Evolutionary conservation across 768 basidiomycete species (phyloP).

Genomic region (Tricholoma terreum): DNA sequence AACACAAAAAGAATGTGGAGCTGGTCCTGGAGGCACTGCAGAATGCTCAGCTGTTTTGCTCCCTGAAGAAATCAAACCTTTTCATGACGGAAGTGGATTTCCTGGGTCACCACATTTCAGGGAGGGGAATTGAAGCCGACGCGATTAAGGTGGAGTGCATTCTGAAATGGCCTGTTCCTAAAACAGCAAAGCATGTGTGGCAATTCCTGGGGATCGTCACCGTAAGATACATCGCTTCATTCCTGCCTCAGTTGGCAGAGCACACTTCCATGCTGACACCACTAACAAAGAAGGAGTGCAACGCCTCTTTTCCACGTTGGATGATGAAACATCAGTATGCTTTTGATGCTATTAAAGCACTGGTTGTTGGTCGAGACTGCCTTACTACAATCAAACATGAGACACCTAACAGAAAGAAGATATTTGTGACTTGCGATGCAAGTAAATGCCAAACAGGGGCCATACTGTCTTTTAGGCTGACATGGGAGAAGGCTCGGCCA

Average conservation of each 20-base stretch:
- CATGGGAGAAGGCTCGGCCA: too few species aligned
- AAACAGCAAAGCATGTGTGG: slow-evolving; percentile 9
- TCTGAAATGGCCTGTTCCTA: slow-evolving; percentile 19
- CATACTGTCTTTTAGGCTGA: too few species aligned
- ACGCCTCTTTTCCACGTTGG: not conserved
- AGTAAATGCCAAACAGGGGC: too few species aligned
- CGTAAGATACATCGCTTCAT: slow-evolving; percentile 17
- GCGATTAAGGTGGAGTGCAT: slow-evolving; percentile 13
- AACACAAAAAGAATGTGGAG: slow-evolving; percentile 26
- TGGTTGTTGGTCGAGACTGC: too few species aligned
- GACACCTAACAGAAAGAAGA: too few species aligned
- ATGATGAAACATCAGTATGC: too few species aligned
- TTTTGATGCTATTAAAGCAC: too few species aligned
- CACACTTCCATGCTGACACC: slow-evolving; percentile 16
- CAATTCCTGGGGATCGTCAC: slow-evolving; percentile 11
- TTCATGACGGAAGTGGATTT: slow-evolving; percentile 3
- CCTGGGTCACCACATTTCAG: slow-evolving; percentile 10
- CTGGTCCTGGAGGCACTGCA: slow-evolving; percentile 19
- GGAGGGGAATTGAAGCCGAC: not conserved
- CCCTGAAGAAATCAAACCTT: not conserved
- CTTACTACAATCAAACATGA: too few species aligned
- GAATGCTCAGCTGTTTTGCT: not conserved
- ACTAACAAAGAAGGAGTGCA: slow-evolving; percentile 4
- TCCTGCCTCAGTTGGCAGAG: slow-evolving; percentile 18
- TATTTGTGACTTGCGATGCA: too few species aligned